Conservation (phyloP, 148 eudicot species). For the Vaccinium myrtillus region DNA sequence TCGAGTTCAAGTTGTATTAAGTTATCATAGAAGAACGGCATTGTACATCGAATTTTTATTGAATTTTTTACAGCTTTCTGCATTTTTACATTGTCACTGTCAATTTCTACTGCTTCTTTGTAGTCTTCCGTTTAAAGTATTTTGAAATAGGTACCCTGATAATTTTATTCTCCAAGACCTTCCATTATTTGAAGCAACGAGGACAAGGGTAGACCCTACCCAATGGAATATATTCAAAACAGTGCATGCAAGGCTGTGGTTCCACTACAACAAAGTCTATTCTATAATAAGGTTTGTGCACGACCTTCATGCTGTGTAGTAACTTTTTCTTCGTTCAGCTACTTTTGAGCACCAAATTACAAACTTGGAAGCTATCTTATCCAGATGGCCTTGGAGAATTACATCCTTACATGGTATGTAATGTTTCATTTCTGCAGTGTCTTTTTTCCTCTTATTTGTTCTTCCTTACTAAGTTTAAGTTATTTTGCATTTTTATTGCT, state of each 20-base stretch:
- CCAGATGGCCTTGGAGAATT: neutral
- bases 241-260: conserved; percentile 12
- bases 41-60: neutral
- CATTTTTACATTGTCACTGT: neutral
- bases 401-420: neutral
- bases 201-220: conserved; percentile 4
- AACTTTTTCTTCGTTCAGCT: neutral
- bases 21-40: neutral
- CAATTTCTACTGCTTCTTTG: neutral
- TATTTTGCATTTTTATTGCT: no score
- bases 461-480: neutral
- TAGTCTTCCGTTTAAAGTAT: neutral
- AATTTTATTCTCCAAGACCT: neutral
- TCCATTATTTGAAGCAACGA: neutral
- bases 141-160: neutral
- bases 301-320: neutral
- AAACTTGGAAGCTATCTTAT: neutral
- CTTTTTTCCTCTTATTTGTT: neutral
- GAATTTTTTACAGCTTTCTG: neutral
- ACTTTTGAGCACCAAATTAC: neutral
- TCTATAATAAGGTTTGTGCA: neutral
- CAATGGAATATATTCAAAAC: neutral
- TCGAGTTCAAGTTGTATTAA: neutral
- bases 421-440: neutral
- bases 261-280: conserved; percentile 2